Evolutionary conservation across 2,329 filamentous ascomycete genomes (phyloP).

Genomic region (Diaporthe sp.): DNA sequence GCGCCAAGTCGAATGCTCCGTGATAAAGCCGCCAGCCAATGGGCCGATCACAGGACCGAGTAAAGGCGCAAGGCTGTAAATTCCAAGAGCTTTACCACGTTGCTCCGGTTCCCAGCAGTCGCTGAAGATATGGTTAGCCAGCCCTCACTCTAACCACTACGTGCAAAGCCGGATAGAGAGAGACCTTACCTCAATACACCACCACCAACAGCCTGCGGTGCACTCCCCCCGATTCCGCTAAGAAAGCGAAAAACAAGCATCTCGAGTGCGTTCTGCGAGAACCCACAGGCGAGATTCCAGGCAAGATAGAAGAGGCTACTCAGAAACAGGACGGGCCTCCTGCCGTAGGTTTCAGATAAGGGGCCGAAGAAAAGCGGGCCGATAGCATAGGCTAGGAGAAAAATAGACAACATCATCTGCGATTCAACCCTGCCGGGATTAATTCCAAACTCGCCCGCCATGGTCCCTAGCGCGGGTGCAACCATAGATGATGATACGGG

Average conservation of each 20-base stretch:
- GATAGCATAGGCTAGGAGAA: slow-evolving; percentile 64
- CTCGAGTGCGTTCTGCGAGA: neutral
- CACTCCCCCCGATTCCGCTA: neutral
- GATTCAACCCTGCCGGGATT: slow-evolving; percentile 46
- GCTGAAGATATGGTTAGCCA: neutral
- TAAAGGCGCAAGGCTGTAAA: slow-evolving; percentile 72
- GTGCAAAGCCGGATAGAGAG: neutral
- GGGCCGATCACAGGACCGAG: slow-evolving; percentile 74
- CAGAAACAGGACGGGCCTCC: slow-evolving; percentile 62
- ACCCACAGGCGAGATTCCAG: neutral
- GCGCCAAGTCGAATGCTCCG: slow-evolving; percentile 66
- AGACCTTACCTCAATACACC: neutral
- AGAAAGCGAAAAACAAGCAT: neutral
- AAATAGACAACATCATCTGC: slow-evolving; percentile 61
- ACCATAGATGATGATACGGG: slow-evolving; percentile 61
- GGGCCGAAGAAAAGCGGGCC: slow-evolving; percentile 62
- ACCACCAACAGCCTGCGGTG: neutral
- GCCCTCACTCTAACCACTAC: neutral
- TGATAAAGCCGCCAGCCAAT: slow-evolving; percentile 73
- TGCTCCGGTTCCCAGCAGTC: slow-evolving; percentile 68
- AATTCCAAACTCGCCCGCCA: slow-evolving; percentile 54
- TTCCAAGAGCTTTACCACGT: slow-evolving; percentile 69
- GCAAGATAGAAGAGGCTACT: slow-evolving; percentile 38
- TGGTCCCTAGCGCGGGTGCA: slow-evolving; percentile 44
- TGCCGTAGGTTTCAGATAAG: slow-evolving; percentile 65